Base-by-base conservation (phyloP, 257 asterid species). In the Rehmannia glutinosa region DNA sequence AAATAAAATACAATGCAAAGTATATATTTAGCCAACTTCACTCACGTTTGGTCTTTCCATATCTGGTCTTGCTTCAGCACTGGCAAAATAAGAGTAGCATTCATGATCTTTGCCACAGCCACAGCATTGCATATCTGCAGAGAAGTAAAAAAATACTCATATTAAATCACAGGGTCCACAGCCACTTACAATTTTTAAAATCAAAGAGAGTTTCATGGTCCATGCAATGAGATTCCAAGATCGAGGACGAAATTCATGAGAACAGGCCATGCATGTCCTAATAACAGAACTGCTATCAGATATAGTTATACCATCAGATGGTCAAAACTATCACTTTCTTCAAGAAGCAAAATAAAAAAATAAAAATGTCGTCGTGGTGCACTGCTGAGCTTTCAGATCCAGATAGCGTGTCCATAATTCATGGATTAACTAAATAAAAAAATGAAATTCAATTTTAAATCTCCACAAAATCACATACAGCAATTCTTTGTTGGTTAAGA, bases 1-100 rank as follows among this genome's bases (percentile, higher is more conserved):
- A 73, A 33, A 50, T 11, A 68, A 33, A 71, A 49, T 17, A 30
- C 25, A 16, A 38, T 25, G 55, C 62, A 42, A 23, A 36, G 61
- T 9, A n/a, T 17, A 73, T 72, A 21, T 50, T 54, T 49, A 69
- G 55, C 32, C 50, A 79, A 74, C 82, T 56, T 72, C 67, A 86
- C 99, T 80, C 76, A 91, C 98, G 99, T 89, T 81, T 91, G 98
- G 77, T 94, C 99, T 79, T 94, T 94, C 99, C 99, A 94, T 71
- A 94, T 94, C 89, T 94, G 99, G 70, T 94, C 99, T 86, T 94
- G 99, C 84, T 94, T 94, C 84, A 94, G 68, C 77, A 91, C 98
- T 0, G 99, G 99, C 71, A 94, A 77, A 78, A 94, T 94, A 76
- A 94, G 99, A 56, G 99, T 91, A 17, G 87, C 98, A 70, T 91